phyloP scores from a whole-genome alignment of 192 early-diverging fungal genomes.

The Mortierella hygrophila region DNA sequence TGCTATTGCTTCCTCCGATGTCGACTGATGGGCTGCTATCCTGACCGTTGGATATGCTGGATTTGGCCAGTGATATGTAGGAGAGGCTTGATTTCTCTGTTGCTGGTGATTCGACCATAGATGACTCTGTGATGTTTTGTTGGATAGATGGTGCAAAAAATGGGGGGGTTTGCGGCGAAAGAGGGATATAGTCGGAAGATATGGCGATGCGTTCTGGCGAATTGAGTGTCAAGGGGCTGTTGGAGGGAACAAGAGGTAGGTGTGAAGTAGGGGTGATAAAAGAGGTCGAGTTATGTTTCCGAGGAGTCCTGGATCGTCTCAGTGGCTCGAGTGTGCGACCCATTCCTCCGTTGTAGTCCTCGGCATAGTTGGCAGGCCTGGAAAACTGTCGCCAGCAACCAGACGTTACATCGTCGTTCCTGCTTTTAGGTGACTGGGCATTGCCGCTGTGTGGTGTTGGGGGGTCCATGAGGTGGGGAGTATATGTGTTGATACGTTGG shows the following conservation, averaged over 20 bases:
- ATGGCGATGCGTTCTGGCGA: not conserved
- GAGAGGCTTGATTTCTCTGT: not conserved
- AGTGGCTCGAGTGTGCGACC: conserved; percentile 9
- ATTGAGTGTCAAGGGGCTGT: not conserved
- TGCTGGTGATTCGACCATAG: not conserved
- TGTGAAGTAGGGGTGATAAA: not conserved
- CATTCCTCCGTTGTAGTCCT: conserved; percentile 9
- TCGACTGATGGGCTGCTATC: not conserved
- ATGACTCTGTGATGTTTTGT: not conserved
- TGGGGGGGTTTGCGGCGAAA: conserved; percentile 4
- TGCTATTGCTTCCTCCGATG: not conserved
- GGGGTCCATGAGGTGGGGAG: not conserved
- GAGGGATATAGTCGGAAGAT: conserved; percentile 7
- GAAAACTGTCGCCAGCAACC: conserved; percentile 9
- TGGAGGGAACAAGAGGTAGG: no score
- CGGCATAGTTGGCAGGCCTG: conserved; percentile 27
- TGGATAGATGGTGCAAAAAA: not conserved
- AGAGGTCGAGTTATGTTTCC: not conserved
- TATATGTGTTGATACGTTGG: not conserved
- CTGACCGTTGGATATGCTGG: not conserved
- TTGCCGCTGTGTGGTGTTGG: not conserved
- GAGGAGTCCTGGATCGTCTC: not conserved
- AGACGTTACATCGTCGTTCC: not conserved
- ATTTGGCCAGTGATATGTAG: not conserved
- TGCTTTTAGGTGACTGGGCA: not conserved